Evolutionary conservation across 2,329 filamentous ascomycete species (phyloP), one percentile per base, ranked within the genome.

Genomic region (Daldinia eschscholtzii): DNA sequence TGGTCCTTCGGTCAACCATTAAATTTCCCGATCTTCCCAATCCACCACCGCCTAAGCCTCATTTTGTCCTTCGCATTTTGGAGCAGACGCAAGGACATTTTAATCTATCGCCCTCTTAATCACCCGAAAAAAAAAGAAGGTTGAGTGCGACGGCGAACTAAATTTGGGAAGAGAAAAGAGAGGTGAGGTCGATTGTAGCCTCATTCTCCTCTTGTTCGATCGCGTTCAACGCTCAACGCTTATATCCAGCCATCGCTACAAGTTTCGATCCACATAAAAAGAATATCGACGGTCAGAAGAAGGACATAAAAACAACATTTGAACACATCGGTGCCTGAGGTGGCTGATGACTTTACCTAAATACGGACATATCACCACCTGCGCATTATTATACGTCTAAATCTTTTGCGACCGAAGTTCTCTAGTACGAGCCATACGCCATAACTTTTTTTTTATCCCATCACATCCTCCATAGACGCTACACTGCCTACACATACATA

Each of bases 381-480:
- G 64, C 67, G 64, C 67, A 67, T 72, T 64, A 66, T 67, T 59
- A 57, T 33, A 28, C 56, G 28, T 57, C 23, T 57, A 39, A 42
- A 42, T 42, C 53, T 68, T 58, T 67, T 72, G 70, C 67, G 70
- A 72, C 67, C 67, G 67, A 72, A 58, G 7, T 35, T 70, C 20
- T 2, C 35, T 30, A 35, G 30, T 55, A 52, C 46, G 46, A 52
- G 28, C 33, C 52, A 37, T 35, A 37, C 30, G 28, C 33, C 52
- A 37, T 35, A 37, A n/a, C 23, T 37, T 18, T 42, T 42, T 42
- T 42, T 46, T 15, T 30, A 33, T 4, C 46, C 26, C 15, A 23
- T 23, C 15, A 15, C 15, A 35, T 39, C 30, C 18, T 53, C 28
- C 10, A 33, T 33, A 53, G 18, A 28, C 20, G 35, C 15, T 52